phyloP scores from a whole-genome alignment of 805 yeast genomes.

The Wickerhamomyces xylosicus region DNA sequence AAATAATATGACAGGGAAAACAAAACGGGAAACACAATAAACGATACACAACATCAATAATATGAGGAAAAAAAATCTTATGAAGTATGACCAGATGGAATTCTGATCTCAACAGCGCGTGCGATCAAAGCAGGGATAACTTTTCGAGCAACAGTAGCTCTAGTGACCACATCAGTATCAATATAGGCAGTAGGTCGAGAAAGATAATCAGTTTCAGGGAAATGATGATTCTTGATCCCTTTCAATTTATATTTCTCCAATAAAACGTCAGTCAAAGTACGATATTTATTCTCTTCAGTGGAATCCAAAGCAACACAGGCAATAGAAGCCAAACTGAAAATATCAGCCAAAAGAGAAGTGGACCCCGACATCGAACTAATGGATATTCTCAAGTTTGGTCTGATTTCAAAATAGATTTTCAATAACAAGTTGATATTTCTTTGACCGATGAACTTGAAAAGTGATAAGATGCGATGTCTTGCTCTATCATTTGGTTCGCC shows the following conservation, averaged over 20 bases:
- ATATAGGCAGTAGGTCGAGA: too few relatives aligned
- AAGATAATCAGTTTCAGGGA: neutral
- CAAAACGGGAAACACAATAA: too few relatives aligned
- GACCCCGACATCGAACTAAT: conserved; percentile 6
- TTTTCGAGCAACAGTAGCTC: neutral
- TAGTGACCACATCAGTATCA: neutral
- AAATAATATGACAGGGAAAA: too few relatives aligned
- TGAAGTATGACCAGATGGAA: neutral
- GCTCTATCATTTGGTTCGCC: conserved; percentile 25
- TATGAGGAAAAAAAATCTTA: too few relatives aligned
- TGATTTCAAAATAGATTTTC: conserved; percentile 22
- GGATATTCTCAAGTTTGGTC: conserved; percentile 20
- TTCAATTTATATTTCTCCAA: conserved; percentile 4
- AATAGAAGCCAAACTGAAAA: conserved; percentile 22
- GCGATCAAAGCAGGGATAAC: neutral
- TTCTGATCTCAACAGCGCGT: neutral
- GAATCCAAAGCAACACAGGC: conserved; percentile 19
- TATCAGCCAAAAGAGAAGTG: conserved; percentile 19
- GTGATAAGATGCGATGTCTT: conserved; percentile 22
- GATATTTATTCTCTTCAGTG: conserved; percentile 3
- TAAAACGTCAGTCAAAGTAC: conserved; percentile 2
- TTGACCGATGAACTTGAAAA: conserved; percentile 22
- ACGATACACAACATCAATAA: too few relatives aligned
- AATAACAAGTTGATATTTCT: conserved; percentile 23
- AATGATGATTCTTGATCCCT: conserved; percentile 8